Evolutionary conservation across 768 basidiomycete genomes (phyloP).

Genomic region (Tephrocybe rancida): DNA sequence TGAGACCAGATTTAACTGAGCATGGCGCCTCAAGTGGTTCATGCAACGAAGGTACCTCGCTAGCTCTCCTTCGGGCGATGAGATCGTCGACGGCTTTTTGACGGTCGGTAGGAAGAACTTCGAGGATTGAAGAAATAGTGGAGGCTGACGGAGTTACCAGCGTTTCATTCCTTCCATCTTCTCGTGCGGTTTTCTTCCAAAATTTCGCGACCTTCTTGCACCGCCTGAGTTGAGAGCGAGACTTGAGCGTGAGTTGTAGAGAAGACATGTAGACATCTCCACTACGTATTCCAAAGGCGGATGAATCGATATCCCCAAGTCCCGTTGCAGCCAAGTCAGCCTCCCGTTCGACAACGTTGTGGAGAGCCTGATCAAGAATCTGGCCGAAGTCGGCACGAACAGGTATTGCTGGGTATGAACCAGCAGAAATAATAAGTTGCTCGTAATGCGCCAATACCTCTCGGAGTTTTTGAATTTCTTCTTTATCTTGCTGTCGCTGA

Average conservation of each 20-base stretch:
- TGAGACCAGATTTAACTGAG: neutral
- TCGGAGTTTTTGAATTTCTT: constrained; percentile 10
- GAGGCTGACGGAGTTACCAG: constrained; percentile 42
- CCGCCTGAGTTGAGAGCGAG: constrained; percentile 44
- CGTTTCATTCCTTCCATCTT: constrained; percentile 21
- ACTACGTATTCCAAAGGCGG: constrained; percentile 31
- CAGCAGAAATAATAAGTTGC: constrained; percentile 1
- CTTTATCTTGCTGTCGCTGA: constrained; percentile 4
- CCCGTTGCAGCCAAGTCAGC: neutral
- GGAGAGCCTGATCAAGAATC: constrained; percentile 13
- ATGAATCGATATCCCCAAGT: constrained; percentile 6
- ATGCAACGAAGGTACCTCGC: constrained; percentile 14
- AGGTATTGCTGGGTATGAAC: neutral
- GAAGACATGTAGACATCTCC: constrained; percentile 47
- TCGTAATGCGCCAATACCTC: constrained; percentile 12
- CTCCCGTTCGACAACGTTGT: constrained; percentile 7
- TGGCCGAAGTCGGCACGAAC: neutral
- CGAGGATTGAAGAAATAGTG: constrained; percentile 37
- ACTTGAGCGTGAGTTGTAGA: constrained; percentile 44
- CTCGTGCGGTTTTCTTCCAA: constrained; percentile 47
- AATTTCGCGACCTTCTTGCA: constrained; percentile 46
- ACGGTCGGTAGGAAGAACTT: constrained; percentile 33
- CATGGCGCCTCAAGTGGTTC: neutral
- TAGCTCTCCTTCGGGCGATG: constrained; percentile 18
- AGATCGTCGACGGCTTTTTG: constrained; percentile 44